Evolutionary conservation across 257 asterid species (phyloP), one percentile per base, ranked within the genome.

Genomic region (Solanum gandarillasii): DNA sequence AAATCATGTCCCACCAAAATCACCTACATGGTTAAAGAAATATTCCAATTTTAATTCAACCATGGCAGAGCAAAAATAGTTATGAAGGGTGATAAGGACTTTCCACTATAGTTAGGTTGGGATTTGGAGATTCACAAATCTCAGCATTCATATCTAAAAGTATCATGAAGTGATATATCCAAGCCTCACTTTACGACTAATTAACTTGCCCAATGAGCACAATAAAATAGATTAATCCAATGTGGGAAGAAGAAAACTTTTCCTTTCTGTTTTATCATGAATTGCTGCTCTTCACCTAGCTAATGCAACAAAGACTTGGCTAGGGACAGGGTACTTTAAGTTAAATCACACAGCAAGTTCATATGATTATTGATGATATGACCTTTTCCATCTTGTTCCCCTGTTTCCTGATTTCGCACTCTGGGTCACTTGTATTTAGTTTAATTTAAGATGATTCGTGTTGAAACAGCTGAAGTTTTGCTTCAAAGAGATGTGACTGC

Each of bases 1-100:
- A 97, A 96, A 93, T 97, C 99, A 90, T 97, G 99, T 48, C 98
- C 99, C 32, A 94, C 99, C 90, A 97, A 91, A 90, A 96, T 94
- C 74, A 97, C 98, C 99, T 97, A 96, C 94, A 89, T 34, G 35
- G 18, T 83, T 68, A 76, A 86, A 89, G 65, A 43, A 29, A 89
- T 82, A 48, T 48, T 46, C 70, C 85, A 82, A 82, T 4, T 43
- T 46, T 81, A 29, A 81, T 46, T 48, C 62, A 81, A 48, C 70
- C 18, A 81, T 18, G 43, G 70, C 70, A 29, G 68, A 46, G 20
- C 27, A 21, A 82, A 82, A 20, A 27, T 29, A 82, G 29, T 48
- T 31, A 82, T 48, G 70, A 82, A 29, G 29, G 70, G 43, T 20
- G 43, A 81, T 29, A 27, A 18, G 68, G 29, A 46, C 55, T 46